Evolutionary conservation across 1,139 yeast genomes (phyloP), one percentile per base, ranked within the genome.

Genomic region (Meyerozyma elateridarum): DNA sequence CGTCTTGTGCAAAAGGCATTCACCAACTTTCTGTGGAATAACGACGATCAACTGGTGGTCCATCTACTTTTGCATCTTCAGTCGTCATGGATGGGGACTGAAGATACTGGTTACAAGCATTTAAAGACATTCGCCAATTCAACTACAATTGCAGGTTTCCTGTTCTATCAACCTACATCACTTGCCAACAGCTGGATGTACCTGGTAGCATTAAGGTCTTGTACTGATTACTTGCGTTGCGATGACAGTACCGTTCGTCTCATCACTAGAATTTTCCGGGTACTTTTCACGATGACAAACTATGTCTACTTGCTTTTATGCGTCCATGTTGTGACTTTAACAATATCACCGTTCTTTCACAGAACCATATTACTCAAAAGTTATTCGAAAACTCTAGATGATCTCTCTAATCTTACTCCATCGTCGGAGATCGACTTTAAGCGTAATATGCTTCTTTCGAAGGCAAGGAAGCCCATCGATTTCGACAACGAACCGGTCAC

Each of bases 281-380:
- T 38, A 35, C 29, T 37, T 34, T 35, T 41, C 46, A 56, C 36
- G 38, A 45, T 46, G 21, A 46, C 36, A 13, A 61, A 57, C 34
- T 58, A 61, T 36, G 36, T 59, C 7, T 61, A 67, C 39, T 52
- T 70, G 33, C 52, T 64, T 2, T 51, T 70, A 28, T 65, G 74
- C 26, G 45, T 69, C 16, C 69, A 68, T 44, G 63, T 64, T 17
- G 62, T 70, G 6, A 51, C 61, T n/a, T 49, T 65, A 29, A 53
- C 63, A n/a, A 46, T 63, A 9, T 48, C 58, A 12, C 58, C 67
- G 1, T 39, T 54, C 20, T 49, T 59, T 33, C 53, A 53, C 17
- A 49, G 49, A 20, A 46, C 52, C 6, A 44, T 61, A 29, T 49
- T 61, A 11, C 50, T 62, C 22, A 58, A 51, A 29, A 54, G 51